Conservation (phyloP, 257 asterid species). For the Solanum pennellii region DNA sequence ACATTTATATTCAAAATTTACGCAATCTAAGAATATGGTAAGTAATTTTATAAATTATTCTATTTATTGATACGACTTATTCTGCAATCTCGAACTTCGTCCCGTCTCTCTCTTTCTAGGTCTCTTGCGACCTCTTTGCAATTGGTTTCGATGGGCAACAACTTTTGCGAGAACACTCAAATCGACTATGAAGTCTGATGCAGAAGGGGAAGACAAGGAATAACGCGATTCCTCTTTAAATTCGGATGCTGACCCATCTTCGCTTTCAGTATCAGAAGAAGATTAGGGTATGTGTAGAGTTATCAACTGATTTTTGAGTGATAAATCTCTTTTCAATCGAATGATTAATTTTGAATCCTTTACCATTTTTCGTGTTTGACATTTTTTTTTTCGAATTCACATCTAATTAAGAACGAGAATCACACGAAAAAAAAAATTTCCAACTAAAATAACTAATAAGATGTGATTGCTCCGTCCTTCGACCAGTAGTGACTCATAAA, state of each 20-base stretch:
- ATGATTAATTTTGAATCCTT: not conserved
- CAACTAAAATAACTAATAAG: not conserved
- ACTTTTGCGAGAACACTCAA: not conserved
- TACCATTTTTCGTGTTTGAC: not conserved
- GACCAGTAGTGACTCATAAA: not conserved
- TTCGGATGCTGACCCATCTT: not conserved
- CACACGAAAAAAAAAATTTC: not conserved
- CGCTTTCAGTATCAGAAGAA: too few species aligned
- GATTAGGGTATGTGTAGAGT: too few species aligned
- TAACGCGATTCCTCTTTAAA: not conserved
- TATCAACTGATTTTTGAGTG: too few species aligned
- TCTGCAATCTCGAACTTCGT: not conserved
- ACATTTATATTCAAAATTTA: not conserved
- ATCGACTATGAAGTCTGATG: not conserved
- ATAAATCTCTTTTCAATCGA: rapidly evolving
- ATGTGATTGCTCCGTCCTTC: not conserved
- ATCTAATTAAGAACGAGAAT: too few species aligned
- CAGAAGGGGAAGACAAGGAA: not conserved
- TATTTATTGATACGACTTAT: too few species aligned
- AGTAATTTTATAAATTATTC: not conserved
- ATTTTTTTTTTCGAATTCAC: not conserved
- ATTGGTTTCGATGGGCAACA: not conserved
- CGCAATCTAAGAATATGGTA: too few species aligned
- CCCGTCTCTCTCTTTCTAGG: not conserved
- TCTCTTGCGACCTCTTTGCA: not conserved